Evolutionary conservation across 2,329 filamentous ascomycete species (phyloP).

Genomic region (Trichoderma sp.): DNA sequence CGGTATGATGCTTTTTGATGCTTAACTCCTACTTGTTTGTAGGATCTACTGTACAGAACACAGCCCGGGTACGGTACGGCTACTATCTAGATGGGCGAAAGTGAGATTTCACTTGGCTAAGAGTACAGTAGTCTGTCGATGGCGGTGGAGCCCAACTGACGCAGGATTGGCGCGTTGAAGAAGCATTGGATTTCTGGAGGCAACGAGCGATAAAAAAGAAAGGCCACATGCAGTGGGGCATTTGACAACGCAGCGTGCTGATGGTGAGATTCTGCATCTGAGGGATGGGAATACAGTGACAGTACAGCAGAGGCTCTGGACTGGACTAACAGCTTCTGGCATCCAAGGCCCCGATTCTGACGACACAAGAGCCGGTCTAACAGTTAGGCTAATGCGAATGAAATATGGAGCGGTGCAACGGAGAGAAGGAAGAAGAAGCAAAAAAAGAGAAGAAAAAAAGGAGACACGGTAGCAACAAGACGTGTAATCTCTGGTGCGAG

Average conservation of each 20-base stretch:
- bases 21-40: background rate
- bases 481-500: background rate
- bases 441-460: background rate
- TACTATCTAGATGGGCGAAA: background rate
- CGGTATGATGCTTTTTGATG: background rate
- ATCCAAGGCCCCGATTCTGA: background rate
- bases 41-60: background rate
- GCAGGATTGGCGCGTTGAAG: background rate
- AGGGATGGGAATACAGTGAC: background rate
- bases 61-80: background rate
- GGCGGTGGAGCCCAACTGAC: conserved; percentile 8
- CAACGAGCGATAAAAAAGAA: background rate
- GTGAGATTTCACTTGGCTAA: background rate
- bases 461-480: background rate
- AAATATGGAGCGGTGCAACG: background rate
- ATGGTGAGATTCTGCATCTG: background rate
- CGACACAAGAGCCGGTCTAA: background rate
- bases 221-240: conserved; percentile 7
- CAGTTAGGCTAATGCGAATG: background rate
- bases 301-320: background rate
- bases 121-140: background rate
- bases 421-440: background rate
- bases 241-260: conserved; percentile 11
- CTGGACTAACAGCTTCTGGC: background rate
- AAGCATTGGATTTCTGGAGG: background rate